Conservation (phyloP, 2,329 filamentous ascomycete genomes). For the Ascochyta viciae-villosae region DNA sequence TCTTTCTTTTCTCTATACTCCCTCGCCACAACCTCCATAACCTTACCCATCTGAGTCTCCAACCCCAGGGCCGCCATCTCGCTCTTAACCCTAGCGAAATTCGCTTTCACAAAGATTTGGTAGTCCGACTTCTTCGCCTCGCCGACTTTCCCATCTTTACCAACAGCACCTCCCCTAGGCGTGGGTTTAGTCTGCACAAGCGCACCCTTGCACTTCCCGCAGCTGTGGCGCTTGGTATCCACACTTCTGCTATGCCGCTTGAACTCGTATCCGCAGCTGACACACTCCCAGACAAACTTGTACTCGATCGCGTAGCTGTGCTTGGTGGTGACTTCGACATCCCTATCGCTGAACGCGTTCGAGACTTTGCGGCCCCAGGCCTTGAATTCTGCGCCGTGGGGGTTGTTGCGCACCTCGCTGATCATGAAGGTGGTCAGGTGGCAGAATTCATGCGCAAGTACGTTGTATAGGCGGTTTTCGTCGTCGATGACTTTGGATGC, state of each 20-base stretch:
- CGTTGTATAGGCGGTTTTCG: constrained; percentile 78
- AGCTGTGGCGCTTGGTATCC: constrained; percentile 73
- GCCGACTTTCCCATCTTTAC: constrained; percentile 23
- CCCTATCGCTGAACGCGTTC: constrained; percentile 64
- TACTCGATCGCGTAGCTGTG: constrained; percentile 90
- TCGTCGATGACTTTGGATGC: constrained; percentile 86
- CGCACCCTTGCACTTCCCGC: constrained; percentile 73
- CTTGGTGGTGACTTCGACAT: constrained; percentile 83
- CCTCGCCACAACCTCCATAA: constrained; percentile 72
- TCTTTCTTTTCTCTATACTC: constrained; percentile 63
- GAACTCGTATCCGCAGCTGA: constrained; percentile 72
- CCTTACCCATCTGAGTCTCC: constrained; percentile 61
- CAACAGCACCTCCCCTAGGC: constrained; percentile 58
- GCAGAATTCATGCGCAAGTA: constrained; percentile 96
- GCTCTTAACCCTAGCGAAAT: constrained; percentile 63
- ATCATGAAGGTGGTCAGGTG: constrained; percentile 94
- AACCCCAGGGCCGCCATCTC: constrained; percentile 59
- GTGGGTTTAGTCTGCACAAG: constrained; percentile 81
- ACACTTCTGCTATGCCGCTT: constrained; percentile 88
- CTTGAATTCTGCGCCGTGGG: constrained; percentile 87
- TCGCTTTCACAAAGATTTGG: constrained; percentile 68
- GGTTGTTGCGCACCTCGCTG: constrained; percentile 73
- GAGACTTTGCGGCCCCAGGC: constrained; percentile 65
- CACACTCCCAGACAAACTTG: constrained; percentile 88
- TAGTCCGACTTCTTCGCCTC: constrained; percentile 55